Conservation (phyloP, 1,139 yeast species). For the Debaryomycetaceae sp. region DNA sequence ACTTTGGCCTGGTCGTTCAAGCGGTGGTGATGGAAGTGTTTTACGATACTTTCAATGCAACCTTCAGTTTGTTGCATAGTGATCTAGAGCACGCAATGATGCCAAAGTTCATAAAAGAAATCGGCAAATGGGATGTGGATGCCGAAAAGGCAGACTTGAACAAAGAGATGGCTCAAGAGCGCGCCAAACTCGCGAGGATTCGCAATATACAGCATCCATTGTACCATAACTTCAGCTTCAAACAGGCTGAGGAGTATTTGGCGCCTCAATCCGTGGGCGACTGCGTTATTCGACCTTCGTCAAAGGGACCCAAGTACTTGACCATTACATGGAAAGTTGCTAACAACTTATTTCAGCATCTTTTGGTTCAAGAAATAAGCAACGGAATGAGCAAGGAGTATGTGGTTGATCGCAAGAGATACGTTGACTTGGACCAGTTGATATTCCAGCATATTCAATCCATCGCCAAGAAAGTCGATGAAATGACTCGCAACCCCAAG, state of each 20-base stretch:
- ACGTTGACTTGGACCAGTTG: conserved; percentile 86
- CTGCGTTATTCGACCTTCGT: conserved; percentile 88
- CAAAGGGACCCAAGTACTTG: conserved; percentile 76
- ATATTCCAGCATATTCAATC: conserved; percentile 83
- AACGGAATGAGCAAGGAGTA: conserved; percentile 48
- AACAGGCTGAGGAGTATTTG: conserved; percentile 86
- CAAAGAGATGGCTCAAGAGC: conserved; percentile 46
- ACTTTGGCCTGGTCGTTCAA: conserved; percentile 73
- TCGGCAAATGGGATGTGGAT: conserved; percentile 70
- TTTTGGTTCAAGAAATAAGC: conserved; percentile 68
- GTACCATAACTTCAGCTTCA: conserved; percentile 71
- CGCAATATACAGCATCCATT: conserved; percentile 87
- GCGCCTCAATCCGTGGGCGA: conserved; percentile 89
- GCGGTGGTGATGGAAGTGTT: conserved; percentile 66
- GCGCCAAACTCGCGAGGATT: conserved; percentile 42
- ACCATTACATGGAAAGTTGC: conserved; percentile 97
- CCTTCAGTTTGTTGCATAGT: conserved; percentile 55
- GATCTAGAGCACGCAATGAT: conserved; percentile 53
- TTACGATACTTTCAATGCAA: conserved; percentile 64
- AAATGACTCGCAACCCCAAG: conserved; percentile 78
- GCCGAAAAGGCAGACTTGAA: conserved; percentile 64
- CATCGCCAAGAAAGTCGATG: conserved; percentile 73
- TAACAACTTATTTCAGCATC: conserved; percentile 81
- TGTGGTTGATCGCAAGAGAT: conserved; percentile 57
- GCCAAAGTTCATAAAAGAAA: conserved; percentile 42